These are phyloP conservation scores for Marsdenia floribunda DNA, from an alignment of 257 asterid genomes.

Conservation along the genomic window DNA sequence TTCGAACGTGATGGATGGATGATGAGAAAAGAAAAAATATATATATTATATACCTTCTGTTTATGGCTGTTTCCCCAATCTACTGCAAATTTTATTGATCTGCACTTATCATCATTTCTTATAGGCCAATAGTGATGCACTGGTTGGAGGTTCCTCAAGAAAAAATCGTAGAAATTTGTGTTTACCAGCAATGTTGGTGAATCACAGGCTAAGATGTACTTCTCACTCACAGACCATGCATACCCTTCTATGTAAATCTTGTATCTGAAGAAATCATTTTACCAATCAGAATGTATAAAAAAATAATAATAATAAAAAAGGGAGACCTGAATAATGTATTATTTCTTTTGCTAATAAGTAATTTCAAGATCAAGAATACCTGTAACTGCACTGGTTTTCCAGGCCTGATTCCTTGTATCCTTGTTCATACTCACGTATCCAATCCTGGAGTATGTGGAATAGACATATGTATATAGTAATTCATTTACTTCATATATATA, in stretches of 20 bases:
- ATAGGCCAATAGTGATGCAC: slow-evolving; percentile 34
- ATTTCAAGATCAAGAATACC: slow-evolving; percentile 4
- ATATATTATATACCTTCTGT: slow-evolving; percentile 19
- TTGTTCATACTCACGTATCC: slow-evolving; percentile 21
- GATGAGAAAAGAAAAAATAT: background rate
- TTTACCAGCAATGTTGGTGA: slow-evolving; percentile 26
- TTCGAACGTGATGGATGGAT: too few relatives aligned
- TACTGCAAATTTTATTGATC: slow-evolving; percentile 29
- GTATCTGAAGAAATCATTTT: slow-evolving; percentile 16
- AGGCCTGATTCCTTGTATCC: slow-evolving; percentile 26
- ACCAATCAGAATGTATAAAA: too few relatives aligned
- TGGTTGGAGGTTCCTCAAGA: slow-evolving; percentile 27
- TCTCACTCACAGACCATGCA: slow-evolving; percentile 36
- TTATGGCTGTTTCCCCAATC: slow-evolving; percentile 29
- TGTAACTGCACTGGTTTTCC: slow-evolving; percentile 24
- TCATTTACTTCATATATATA: too few relatives aligned
- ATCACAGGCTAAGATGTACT: slow-evolving; percentile 32
- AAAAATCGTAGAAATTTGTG: slow-evolving; percentile 29
- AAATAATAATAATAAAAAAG: too few relatives aligned
- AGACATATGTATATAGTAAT: background rate
- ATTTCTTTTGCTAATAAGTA: too few relatives aligned
- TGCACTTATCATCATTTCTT: slow-evolving; percentile 23
- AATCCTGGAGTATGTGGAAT: slow-evolving; percentile 19
- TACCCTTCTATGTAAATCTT: slow-evolving; percentile 33
- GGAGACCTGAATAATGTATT: background rate